phyloP scores from a whole-genome alignment of 441 rosid species.

The Pelargonium exstipulatum region DNA sequence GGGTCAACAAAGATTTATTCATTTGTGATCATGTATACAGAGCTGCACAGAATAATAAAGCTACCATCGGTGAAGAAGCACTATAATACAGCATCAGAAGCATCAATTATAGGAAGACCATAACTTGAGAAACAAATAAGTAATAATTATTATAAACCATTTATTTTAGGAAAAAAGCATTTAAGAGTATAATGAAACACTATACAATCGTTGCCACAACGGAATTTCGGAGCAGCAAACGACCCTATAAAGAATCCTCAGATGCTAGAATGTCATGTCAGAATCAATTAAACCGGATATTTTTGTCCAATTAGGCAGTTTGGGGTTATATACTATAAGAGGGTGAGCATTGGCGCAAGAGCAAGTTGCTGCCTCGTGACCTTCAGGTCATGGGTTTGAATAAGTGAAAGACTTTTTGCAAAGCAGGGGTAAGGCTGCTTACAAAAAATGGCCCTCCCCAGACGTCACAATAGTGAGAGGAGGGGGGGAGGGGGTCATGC shows the following conservation, averaged over 20 bases:
- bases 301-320: too few relatives aligned
- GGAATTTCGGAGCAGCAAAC: not conserved
- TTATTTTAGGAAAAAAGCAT: not conserved
- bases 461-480: too few relatives aligned
- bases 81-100: not conserved
- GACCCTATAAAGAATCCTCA: not conserved
- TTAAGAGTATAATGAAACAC: not conserved
- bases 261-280: not conserved
- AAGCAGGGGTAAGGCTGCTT: too few relatives aligned
- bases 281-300: too few relatives aligned
- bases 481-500: too few relatives aligned
- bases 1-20: slow-evolving; percentile 26
- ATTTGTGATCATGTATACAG: too few relatives aligned
- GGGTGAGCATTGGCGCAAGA: too few relatives aligned
- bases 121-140: not conserved
- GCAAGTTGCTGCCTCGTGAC: too few relatives aligned
- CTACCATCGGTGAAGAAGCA: not conserved
- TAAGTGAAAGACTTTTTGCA: too few relatives aligned
- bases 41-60: not conserved
- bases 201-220: not conserved
- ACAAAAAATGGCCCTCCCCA: too few relatives aligned
- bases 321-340: too few relatives aligned
- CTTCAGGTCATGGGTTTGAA: too few relatives aligned
- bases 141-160: not conserved
- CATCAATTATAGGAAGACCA: not conserved